Evolutionary conservation across 129 eudicot species (phyloP), one percentile per base, ranked within the genome.

Genomic region (Helichrysum umbraculigerum): DNA sequence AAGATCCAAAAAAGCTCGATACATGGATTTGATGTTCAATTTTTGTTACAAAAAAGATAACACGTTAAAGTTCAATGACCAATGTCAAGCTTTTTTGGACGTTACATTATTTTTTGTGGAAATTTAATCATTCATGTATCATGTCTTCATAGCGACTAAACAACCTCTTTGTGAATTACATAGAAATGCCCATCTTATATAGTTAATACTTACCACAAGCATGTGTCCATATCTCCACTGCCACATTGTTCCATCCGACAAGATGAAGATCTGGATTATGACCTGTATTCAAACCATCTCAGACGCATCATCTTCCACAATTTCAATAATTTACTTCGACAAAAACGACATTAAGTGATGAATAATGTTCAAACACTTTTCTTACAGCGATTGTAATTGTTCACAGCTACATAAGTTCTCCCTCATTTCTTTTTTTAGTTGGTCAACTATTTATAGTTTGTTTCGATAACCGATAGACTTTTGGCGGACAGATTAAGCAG

Each of bases 221-320:
- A 83, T 93, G 98, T 4, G 97, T 93, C 96, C 93, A 91, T 66
- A 93, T 91, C 59, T 93, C 98, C 47, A 93, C 80, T 34, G 82
- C 86, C 80, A 91, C 84, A 37, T 90, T 93, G 88, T 93, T 93
- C 98, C 98, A 93, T 41, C 93, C 93, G 54, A 86, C 90, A 70
- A 93, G 98, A 86, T 93, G 98, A 76, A 93, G 97, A 91, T 93
- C 91, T 7, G 98, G 98, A 81, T 93, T 97, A 83, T 93, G 98
- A 70, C 97, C 97, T 93, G 85, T 67, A 79, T 60, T 54, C 61
- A 19, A 65, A 81, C 42, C 74, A 64, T 66, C 51, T 63, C 29
- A 71, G 61, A 39, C 42, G 44, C 33, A 11, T 59, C n/a, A n/a
- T n/a, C n/a, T n/a, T n/a, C n/a, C n/a, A n/a, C n/a, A n/a, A n/a